Evolutionary conservation across 306 rosid genomes (phyloP).

Genomic region (Cucurbita maxima): DNA sequence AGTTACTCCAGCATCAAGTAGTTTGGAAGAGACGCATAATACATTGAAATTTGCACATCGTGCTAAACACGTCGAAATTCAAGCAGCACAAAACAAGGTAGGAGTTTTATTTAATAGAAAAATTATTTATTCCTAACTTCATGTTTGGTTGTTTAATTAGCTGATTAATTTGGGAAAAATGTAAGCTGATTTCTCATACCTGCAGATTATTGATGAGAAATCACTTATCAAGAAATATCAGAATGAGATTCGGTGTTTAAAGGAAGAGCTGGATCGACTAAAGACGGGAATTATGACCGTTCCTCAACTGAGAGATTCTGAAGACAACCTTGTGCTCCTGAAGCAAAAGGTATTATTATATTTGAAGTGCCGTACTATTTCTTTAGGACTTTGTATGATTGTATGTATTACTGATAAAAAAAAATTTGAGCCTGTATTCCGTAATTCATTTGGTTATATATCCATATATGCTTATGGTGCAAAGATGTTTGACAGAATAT

Average conservation of each 20-base stretch:
- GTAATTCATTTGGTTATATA: background rate
- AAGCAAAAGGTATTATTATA: slow-evolving; percentile 63
- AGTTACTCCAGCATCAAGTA: slow-evolving; percentile 95
- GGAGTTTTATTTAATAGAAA: background rate
- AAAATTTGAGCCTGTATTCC: background rate
- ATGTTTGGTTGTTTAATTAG: slow-evolving; percentile 10
- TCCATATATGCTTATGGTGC: background rate
- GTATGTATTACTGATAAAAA: background rate
- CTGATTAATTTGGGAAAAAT: background rate
- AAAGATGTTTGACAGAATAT: background rate
- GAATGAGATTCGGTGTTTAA: slow-evolving; percentile 71
- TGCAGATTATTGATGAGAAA: slow-evolving; percentile 97
- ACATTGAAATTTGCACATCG: slow-evolving; percentile 97
- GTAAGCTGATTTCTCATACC: slow-evolving; percentile 5
- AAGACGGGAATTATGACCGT: slow-evolving; percentile 64
- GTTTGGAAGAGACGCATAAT: slow-evolving; percentile 89
- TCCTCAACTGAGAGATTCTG: slow-evolving; percentile 62
- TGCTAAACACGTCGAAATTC: slow-evolving; percentile 90
- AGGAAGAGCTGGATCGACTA: slow-evolving; percentile 83
- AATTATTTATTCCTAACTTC: background rate
- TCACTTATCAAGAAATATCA: slow-evolving; percentile 97
- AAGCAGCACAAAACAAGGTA: slow-evolving; percentile 91
- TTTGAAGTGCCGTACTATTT: background rate
- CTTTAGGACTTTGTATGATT: background rate
- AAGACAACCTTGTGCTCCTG: slow-evolving; percentile 58